Evolutionary conservation across 352 stramenopile genomes (phyloP), one percentile per base, ranked within the genome.

Genomic region (Halophytophthora polymorphica): DNA sequence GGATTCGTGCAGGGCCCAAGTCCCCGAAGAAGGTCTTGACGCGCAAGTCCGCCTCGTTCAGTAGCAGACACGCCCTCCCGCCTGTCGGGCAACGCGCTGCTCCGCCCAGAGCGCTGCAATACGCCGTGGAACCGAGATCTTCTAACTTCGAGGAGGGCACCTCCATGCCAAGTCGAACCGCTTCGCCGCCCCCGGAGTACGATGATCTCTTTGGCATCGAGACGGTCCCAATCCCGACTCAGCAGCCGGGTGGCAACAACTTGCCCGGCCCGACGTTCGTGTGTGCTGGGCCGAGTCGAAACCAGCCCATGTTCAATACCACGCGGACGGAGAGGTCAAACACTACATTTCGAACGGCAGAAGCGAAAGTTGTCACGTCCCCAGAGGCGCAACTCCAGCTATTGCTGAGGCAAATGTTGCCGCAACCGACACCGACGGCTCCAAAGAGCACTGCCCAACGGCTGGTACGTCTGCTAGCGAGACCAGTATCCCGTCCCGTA

Each of bases 181-280:
- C 61, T 10, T 75, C 72, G 0, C 77, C 64, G 8, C 75, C 77
- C 10, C 74, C 77, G 45, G 58, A 66, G 0, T 86, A 86, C 43
- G 56, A 83, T 37, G 77, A 86, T 28, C 47, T 88, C 5, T 88
- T 88, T 34, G 77, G 73, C 1, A 71, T 88, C 25, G 75, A 88
- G 52, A 88, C 73, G 1, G 49, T 86, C 0, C 22, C 64, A 1
- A 61, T 77, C 8, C 31, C 58, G 15, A 25, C 56, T 10, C 46
- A 50, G 12, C 46, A 53, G 34, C 49, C 56, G 23, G 17, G 19
- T 48, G 23, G 8, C 49, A 58, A 29, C 38, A 55, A 34, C 33
- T 17, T 23, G 28, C 47, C 23, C 4, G 42, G 17, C 15, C 13
- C 46, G n/a, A 33, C 45, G 34, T 35, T 53, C n/a, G 37, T 42